Percentiles rank a stretch among this genome's conserved stretches.
Conservation (phyloP, 306 rosid species). For the Lathyrus aphaca region DNA sequence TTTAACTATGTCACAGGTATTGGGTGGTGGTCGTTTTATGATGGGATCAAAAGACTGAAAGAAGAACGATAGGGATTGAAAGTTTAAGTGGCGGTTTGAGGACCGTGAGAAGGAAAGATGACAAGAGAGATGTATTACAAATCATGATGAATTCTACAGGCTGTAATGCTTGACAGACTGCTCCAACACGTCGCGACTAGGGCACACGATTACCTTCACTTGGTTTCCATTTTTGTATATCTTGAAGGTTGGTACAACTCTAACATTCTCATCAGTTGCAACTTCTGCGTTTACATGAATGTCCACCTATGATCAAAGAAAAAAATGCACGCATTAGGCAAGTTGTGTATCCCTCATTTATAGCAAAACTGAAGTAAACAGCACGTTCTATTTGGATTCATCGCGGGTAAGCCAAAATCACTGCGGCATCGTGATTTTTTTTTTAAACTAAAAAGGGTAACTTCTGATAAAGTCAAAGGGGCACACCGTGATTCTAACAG, state of each 20-base stretch:
- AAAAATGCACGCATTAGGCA: constrained; percentile 32
- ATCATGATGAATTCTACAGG: constrained; percentile 51
- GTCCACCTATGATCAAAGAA: constrained; percentile 70
- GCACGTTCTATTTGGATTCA: not conserved
- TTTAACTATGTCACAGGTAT: constrained; percentile 61
- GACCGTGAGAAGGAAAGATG: constrained; percentile 43
- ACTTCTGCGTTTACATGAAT: constrained; percentile 60
- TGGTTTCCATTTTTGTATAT: constrained; percentile 84
- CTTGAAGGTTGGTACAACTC: constrained; percentile 95
- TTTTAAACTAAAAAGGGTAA: not conserved
- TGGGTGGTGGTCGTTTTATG: constrained; percentile 45
- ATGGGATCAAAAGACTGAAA: constrained; percentile 52
- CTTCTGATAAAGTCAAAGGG: not conserved
- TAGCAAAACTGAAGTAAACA: not conserved
- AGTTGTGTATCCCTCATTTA: not conserved
- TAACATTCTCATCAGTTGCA: constrained; percentile 72
- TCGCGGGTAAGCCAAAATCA: not conserved
- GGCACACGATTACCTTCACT: constrained; percentile 86
- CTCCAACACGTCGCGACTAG: constrained; percentile 85
- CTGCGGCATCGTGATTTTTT: not conserved
- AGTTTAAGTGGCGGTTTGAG: constrained; percentile 38
- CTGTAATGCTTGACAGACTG: constrained; percentile 92
- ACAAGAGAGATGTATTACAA: constrained; percentile 43
- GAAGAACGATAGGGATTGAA: constrained; percentile 48
- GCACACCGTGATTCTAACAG: not conserved